Conservation (phyloP, 768 basidiomycete genomes). For the Tephrocybe sp. region DNA sequence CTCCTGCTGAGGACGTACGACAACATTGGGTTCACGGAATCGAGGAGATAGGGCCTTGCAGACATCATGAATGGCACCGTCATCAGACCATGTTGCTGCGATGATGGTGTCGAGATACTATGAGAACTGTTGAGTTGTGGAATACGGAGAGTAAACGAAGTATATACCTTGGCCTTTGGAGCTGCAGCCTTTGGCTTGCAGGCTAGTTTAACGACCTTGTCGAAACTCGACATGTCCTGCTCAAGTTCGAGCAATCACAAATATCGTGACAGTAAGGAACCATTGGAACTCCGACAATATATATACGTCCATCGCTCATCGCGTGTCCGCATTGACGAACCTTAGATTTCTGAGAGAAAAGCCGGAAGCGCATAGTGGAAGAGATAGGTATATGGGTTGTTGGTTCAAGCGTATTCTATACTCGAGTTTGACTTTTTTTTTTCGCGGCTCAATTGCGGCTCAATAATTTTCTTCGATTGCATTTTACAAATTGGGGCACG, state of each 20-base stretch:
- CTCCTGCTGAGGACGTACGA: conserved; percentile 50
- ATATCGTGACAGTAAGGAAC: conserved; percentile 13
- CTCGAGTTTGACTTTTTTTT: neutral
- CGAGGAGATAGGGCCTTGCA: conserved; percentile 84
- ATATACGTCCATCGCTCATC: conserved; percentile 1
- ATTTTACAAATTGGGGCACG: no score
- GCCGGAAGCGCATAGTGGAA: neutral
- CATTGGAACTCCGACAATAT: conserved; percentile 21
- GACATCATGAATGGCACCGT: conserved; percentile 91
- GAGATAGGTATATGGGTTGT: neutral
- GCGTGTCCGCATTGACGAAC: conserved; percentile 7
- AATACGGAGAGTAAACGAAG: conserved; percentile 5
- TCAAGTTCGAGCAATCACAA: conserved; percentile 17
- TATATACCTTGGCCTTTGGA: conserved; percentile 87
- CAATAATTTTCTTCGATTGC: conserved; percentile 9
- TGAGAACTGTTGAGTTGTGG: neutral
- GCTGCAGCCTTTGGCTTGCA: conserved; percentile 97
- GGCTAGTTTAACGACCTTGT: conserved; percentile 93
- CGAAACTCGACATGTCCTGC: conserved; percentile 68
- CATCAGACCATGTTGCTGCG: conserved; percentile 94
- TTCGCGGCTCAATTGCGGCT: conserved; percentile 10
- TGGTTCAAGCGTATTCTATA: neutral
- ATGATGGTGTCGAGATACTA: conserved; percentile 98
- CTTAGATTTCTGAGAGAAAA: conserved; percentile 4
- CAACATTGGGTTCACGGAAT: conserved; percentile 88